Base-by-base conservation (phyloP, 495 filamentous ascomycete genomes). In the Penicillium lagena region DNA sequence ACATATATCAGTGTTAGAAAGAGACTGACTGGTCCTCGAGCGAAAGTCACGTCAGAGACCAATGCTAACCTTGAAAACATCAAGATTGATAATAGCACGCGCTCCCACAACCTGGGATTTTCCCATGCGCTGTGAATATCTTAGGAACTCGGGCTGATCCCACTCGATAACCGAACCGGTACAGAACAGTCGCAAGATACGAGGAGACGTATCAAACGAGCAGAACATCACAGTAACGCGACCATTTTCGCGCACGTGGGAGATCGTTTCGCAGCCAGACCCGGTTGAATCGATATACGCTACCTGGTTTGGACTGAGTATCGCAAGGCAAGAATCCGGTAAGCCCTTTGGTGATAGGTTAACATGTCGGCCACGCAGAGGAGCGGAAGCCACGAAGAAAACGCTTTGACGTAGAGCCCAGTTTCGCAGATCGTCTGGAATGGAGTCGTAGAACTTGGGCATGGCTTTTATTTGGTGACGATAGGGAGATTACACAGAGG, bases 241-340 rank as follows among this genome's bases (percentile, higher is more conserved):
- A 13, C 82, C 83, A 56, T 89, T 89, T 51, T 90, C 86, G 46
- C 86, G 80, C 6, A 87, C 54, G 52, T 89, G 86, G 3, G 72
- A 64, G 37, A 90, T 80, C 0, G 85, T 90, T 59, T 90, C 86
- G 42, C 60, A 71, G 3, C 86, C 86, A 22, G 77, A 82, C 7
- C 86, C 86, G 0, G 80, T 86, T 37, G 79, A 68, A 46, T 90
- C 86, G 33, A 90, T 50, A 51, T 88, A 90, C 52, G 80, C 85
- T 34, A 79, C 82, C 7, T 70, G 70, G 40, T 75, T 79, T 12
- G 69, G 22, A 6, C 22, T 4, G 22, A 22, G 22, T 3, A 22
- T 6, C 22, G 22, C 22, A 22, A 22, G 22, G 60, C 7, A 76
- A 78, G 36, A 63, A 45, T 29, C 61, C 50, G 14, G 66, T 68